Evolutionary conservation across 768 basidiomycete species (phyloP).

Genomic region (Lactarius tabidus): DNA sequence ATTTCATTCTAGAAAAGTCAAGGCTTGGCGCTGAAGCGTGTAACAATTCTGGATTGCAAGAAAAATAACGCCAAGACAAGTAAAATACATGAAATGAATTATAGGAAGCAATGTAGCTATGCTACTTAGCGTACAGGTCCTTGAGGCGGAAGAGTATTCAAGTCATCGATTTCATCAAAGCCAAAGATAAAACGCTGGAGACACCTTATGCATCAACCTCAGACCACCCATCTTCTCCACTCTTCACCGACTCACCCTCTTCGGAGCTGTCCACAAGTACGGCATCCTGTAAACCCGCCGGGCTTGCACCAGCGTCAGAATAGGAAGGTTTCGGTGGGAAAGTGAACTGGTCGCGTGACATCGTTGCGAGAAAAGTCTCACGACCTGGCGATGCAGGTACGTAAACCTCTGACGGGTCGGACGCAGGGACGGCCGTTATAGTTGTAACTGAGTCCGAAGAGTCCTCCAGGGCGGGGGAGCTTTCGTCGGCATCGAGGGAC

Average conservation of each 20-base stretch:
- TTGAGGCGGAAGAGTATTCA: neutral
- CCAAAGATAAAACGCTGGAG: neutral
- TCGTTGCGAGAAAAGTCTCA: constrained; percentile 12
- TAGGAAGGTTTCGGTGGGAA: constrained; percentile 13
- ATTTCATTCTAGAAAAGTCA: neutral
- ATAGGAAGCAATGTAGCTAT: neutral
- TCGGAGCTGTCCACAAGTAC: constrained; percentile 10
- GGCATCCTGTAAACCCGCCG: neutral
- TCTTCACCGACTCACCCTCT: constrained; percentile 11
- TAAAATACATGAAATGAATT: neutral
- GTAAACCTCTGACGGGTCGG: neutral
- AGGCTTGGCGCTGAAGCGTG: too few species aligned
- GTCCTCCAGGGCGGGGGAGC: neutral
- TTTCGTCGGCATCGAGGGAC: neutral
- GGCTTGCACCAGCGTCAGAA: neutral
- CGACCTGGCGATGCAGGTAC: neutral
- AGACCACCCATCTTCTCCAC: constrained; percentile 16
- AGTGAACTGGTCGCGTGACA: constrained; percentile 16
- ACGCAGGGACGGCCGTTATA: neutral
- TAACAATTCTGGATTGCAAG: neutral
- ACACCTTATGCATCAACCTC: constrained; percentile 9
- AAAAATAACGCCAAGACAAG: neutral
- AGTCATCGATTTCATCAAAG: neutral
- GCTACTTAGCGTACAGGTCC: neutral
- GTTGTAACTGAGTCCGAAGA: constrained; percentile 6